Conservation (phyloP, 106 monocot genomes). For the Platanthera zijinensis region DNA sequence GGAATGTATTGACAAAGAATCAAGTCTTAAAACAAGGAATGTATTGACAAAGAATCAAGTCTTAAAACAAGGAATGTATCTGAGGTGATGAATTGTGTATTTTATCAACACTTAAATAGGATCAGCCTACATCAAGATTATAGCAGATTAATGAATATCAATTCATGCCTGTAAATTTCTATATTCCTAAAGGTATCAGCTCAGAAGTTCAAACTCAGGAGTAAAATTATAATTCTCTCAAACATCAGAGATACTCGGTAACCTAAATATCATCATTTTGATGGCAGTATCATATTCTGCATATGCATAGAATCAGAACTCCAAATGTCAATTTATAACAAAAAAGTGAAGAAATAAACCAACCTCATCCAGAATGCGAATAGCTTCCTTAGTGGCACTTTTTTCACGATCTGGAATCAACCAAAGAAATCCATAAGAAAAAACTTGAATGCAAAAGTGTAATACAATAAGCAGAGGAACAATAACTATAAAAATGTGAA, state of each 20-base stretch:
- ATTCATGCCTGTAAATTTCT: not conserved
- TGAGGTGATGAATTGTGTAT: not conserved
- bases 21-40: not conserved
- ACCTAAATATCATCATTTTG: not conserved
- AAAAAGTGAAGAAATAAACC: not conserved
- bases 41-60: not conserved
- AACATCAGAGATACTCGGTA: not conserved
- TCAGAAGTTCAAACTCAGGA: not conserved
- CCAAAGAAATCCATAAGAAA: slow-evolving; percentile 2
- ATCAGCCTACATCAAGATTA: not conserved
- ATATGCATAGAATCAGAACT: not conserved
- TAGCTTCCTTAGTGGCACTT: slow-evolving; percentile 97
- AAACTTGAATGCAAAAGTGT: not conserved
- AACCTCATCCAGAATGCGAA: slow-evolving; percentile 74
- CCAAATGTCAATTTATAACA: not conserved
- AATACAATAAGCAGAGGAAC: not conserved
- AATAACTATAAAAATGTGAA: not conserved
- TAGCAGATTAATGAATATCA: not conserved
- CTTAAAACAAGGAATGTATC: not conserved
- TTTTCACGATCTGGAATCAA: slow-evolving; percentile 78
- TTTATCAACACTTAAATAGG: not conserved
- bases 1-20: not conserved
- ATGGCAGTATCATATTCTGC: not conserved
- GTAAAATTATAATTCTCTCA: not conserved
- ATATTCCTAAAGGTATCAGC: not conserved